Evolutionary conservation across 192 early-diverging fungal species (phyloP), one percentile per base, ranked within the genome.

Genomic region (Coemansia sp.): DNA sequence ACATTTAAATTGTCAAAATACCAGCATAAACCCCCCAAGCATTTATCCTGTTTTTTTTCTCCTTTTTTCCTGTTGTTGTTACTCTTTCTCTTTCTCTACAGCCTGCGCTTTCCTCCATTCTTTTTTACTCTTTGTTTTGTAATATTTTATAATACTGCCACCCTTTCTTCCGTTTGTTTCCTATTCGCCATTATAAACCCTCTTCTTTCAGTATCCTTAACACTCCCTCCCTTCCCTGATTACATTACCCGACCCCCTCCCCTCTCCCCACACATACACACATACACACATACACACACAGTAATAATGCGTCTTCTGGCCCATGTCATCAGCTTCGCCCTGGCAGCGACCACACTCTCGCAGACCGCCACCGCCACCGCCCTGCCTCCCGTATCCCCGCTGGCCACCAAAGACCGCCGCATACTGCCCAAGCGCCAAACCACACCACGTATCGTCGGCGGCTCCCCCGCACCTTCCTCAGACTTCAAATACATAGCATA

Each of bases 401-500:
- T 50, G 27, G 48, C 48, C 12, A 50, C 48, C 48, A 50, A 50
- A 25, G 48, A 50, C 24, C 27, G 27, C 6, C 23, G 48, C 23
- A 24, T 30, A 41, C 21, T 52, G 24, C 46, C 57, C n/a, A 59
- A 59, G 47, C 57, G 57, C 22, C 22, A 19, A 18, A 45, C 15
- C 6, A 40, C 18, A 18, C 59, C 72, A 8, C 69, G 79, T 23
- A 72, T 81, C 38, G 57, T 81, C 18, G 80, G 80, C 46, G 80
- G 80, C 45, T 15, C 18, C 0, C 25, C 50, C 2, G 73, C 64
- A 1, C 15, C 55, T 2, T 40, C 40, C 39, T 22, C 45, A 30
- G 49, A 69, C 45, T 77, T 72, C 61, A 51, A 42, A 38, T 76
- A 62, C 42, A 77, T 71, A 15, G 64, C 64, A 2, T 67, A 66